Percentiles rank a stretch among this genome's conserved stretches.
Evolutionary conservation across 495 filamentous ascomycete species (phyloP).

Genomic region (Aspergillus kassunensis): DNA sequence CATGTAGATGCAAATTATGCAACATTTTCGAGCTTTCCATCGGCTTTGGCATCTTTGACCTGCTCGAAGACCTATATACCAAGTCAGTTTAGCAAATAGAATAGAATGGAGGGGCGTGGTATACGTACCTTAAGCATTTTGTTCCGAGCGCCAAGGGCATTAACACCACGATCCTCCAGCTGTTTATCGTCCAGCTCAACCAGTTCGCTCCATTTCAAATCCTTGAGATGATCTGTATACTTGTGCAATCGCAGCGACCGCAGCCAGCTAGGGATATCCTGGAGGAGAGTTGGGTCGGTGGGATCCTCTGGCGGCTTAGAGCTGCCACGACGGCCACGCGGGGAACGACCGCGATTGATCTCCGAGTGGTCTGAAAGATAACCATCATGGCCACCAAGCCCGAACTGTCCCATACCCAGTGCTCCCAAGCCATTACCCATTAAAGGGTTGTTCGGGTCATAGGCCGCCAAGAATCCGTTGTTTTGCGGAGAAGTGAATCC

Average conservation of each 20-base stretch:
- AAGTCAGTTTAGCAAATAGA: constrained; percentile 16
- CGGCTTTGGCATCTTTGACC: constrained; percentile 74
- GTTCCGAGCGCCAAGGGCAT: constrained; percentile 87
- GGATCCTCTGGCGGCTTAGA: constrained; percentile 98
- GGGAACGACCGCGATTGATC: constrained; percentile 82
- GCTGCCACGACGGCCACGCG: constrained; percentile 86
- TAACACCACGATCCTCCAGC: constrained; percentile 88
- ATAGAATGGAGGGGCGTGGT: too few relatives aligned
- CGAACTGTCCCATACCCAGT: constrained; percentile 72
- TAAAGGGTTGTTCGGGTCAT: constrained; percentile 68
- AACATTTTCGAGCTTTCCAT: constrained; percentile 57
- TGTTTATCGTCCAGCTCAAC: constrained; percentile 90
- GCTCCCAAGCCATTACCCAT: constrained; percentile 70
- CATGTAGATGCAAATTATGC: constrained; percentile 13
- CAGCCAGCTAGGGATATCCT: constrained; percentile 95
- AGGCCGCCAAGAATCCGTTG: constrained; percentile 91
- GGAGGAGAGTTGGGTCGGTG: constrained; percentile 82
- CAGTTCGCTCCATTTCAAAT: constrained; percentile 93
- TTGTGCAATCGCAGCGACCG: constrained; percentile 94
- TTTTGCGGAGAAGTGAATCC: constrained; percentile 87
- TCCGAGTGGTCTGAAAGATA: constrained; percentile 95
- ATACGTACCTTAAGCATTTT: constrained; percentile 94
- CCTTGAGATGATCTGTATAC: constrained; percentile 97
- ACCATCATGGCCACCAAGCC: constrained; percentile 67
- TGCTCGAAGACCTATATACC: constrained; percentile 79